Evolutionary conservation across 2,329 filamentous ascomycete species (phyloP), one percentile per base, ranked within the genome.

Genomic region (Cladobotryum protrusum): DNA sequence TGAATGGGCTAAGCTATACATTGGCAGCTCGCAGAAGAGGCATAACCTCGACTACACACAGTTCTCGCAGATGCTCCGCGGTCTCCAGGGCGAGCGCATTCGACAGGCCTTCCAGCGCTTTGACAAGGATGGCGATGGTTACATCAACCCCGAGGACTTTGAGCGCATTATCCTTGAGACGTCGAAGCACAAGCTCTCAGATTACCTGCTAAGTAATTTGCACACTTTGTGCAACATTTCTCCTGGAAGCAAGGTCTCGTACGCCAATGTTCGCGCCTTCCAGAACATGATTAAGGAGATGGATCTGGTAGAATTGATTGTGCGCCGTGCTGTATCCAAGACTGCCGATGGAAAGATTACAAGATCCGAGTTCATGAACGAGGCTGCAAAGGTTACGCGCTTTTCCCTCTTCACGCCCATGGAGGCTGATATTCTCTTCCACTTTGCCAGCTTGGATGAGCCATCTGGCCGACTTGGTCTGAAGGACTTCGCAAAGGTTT

Each of bases 371-470:
- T 99, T 99, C 72, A 73, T 97, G 55, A 92, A 96, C 68, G 91
- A 96, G 73, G 92, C 93, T 11, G 86, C 92, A 41, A 85, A 85
- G 56, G 84, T 93, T 62, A 95, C 92, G 19, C 85, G 93, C 56
- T 99, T 96, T 75, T 95, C 91, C 12, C 81, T 95, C 34, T 96
- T 97, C 71, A 97, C 93, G 0, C 93, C 93, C 12, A 96, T 97
- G 90, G 93, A 99, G 71, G 91, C 92, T 37, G 93, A 99, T 64
- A 96, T 99, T 55, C 81, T 99, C 37, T 99, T 99, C 77, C 93
- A 97, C 73, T 99, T 99, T 68, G 93, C 93, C 53, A 89, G 91
- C 54, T 78, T 97, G 48, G 89, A 96, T 64, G 86, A 93, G 61
- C 87, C 89, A 3, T 92, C 90, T 1, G 93, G 91, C 17, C 81